A percentile compares a stretch with the other conserved stretches of the same genome.
These are phyloP conservation scores for Talaromyces stipitatus DNA, from an alignment of 495 filamentous ascomycete genomes.

Conservation along the genomic window DNA sequence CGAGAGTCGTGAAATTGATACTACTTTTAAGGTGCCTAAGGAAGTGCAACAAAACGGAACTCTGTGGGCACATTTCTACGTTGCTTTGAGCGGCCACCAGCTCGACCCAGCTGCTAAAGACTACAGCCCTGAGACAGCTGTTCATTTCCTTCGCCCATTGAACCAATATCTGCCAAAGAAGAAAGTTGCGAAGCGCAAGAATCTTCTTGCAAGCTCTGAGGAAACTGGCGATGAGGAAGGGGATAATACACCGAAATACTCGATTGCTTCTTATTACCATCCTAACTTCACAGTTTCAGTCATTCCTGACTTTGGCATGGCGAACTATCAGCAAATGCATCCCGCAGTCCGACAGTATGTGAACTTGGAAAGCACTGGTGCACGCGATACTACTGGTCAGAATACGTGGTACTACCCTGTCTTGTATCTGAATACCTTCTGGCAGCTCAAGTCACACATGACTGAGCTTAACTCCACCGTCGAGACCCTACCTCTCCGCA, in stretches of 20 bases:
- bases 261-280: conserved; percentile 83
- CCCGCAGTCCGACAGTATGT: conserved; percentile 71
- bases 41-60: conserved; percentile 87
- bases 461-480: conserved; percentile 87
- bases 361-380: conserved; percentile 64
- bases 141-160: conserved; percentile 76
- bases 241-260: conserved; percentile 47
- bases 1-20: conserved; percentile 70
- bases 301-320: conserved; percentile 68
- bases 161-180: conserved; percentile 89
- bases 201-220: conserved; percentile 56
- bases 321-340: conserved; percentile 58
- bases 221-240: conserved; percentile 46
- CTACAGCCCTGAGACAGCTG: conserved; percentile 68
- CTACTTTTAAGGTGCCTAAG: conserved; percentile 68
- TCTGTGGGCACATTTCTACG: conserved; percentile 87
- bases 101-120: conserved; percentile 65
- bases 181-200: conserved; percentile 85
- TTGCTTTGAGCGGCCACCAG: conserved; percentile 63
- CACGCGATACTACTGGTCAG: conserved; percentile 69
- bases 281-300: conserved; percentile 87
- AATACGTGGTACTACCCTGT: conserved; percentile 98
- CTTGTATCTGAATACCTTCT: conserved; percentile 90
- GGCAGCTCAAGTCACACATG: conserved; percentile 91
- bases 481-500: conserved; percentile 70